Evolutionary conservation across 1,284 basidiomycete species (phyloP), one percentile per base, ranked within the genome.

Genomic region (Cystobasidium slooffiae): DNA sequence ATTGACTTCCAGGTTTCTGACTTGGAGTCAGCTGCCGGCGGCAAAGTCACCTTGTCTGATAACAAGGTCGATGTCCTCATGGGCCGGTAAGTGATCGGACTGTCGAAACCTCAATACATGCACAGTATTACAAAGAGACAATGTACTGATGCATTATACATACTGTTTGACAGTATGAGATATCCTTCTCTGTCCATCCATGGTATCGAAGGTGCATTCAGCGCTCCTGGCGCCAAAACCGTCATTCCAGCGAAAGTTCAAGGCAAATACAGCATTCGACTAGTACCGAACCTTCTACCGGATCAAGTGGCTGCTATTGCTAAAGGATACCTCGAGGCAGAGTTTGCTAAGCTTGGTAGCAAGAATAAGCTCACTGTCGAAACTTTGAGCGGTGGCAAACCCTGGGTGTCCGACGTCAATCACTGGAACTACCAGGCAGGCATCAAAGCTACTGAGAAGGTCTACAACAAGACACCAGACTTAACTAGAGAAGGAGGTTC

Each of bases 341-440:
- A 94, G 82, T 97, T 95, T 77, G 87, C 87, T 41, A 93, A 93
- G 83, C 85, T 97, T 69, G 87, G 88, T 70, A 90, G 87, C 77
- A 96, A 95, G 88, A 94, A 91, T 88, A 88, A 83, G 81, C 80
- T 89, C 78, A 83, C 82, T 62, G 82, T 90, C 53, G 91, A 93
- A 83, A 85, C 87, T 77, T 83, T 90, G 41, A 90, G 92, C 78
- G 91, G 90, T 20, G 94, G 93, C 20, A 91, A 90, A 82, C 92
- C 94, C n/a, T 97, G 94, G 94, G 85, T 94, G 41, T 81, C 89
- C 22, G 88, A 92, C 79, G 83, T 87, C 76, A 79, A 89, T 76
- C 95, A 99, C 85, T 97, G 93, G 93, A 97, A 94, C 84, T 99
- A 91, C 84, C 91, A 80, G 96, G 97, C 2, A n/a, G 96, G 94